A percentile compares a stretch with the other conserved stretches of the same genome.
Conservation (phyloP, 1,139 yeast genomes). For the Petasospora fabianii region DNA sequence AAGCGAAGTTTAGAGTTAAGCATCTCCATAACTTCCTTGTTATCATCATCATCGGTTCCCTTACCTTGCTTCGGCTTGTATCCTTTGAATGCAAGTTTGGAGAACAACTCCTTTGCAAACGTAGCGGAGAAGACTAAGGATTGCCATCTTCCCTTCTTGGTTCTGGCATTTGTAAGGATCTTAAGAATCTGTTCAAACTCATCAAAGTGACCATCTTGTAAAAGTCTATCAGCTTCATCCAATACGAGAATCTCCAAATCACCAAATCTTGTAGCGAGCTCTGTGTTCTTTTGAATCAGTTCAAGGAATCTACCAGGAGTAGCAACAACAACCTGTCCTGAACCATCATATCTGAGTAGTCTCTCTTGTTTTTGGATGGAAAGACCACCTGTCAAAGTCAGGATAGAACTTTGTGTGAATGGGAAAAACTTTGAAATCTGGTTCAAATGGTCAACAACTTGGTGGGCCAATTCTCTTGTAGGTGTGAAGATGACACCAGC, state of each 20-base stretch:
- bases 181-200: conserved; percentile 84
- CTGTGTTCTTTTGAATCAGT: conserved; percentile 60
- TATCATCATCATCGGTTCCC: conserved; percentile 41
- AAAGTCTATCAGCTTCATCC: conserved; percentile 96
- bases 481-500: conserved; percentile 87
- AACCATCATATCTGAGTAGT: conserved; percentile 58
- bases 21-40: conserved; percentile 52
- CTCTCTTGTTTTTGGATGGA: conserved; percentile 92
- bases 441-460: conserved; percentile 78
- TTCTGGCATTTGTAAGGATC: conserved; percentile 35
- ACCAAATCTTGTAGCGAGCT: conserved; percentile 52
- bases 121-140: conserved; percentile 94
- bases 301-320: conserved; percentile 96
- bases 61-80: conserved; percentile 31
- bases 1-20: conserved; percentile 58
- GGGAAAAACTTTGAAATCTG: conserved; percentile 59
- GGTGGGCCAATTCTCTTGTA: conserved; percentile 94
- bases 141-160: conserved; percentile 61
- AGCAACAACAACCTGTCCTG: conserved; percentile 78
- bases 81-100: conserved; percentile 51
- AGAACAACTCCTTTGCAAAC: conserved; percentile 77
- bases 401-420: conserved; percentile 51
- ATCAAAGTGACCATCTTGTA: conserved; percentile 95
- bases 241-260: conserved; percentile 69
- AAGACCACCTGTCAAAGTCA: conserved; percentile 91